Percentiles rank a stretch among this genome's conserved stretches.
phyloP scores from a whole-genome alignment of 2,329 filamentous ascomycete genomes.

The Calcarisporium arbuscula region DNA sequence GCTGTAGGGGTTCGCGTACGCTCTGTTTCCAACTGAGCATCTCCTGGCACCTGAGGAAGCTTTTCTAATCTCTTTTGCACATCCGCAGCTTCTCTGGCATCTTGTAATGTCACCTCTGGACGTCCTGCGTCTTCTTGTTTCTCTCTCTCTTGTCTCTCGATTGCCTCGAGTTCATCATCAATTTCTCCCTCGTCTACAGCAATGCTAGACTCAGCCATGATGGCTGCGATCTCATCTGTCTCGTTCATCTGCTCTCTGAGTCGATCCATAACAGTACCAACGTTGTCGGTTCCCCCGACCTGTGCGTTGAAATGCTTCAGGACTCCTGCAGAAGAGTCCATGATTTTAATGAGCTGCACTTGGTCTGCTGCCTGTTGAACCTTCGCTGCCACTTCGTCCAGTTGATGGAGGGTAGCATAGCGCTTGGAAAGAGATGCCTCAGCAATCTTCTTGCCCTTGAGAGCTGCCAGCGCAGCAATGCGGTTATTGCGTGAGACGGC shows the following conservation, averaged over 20 bases:
- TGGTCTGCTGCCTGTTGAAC: slow-evolving; percentile 84
- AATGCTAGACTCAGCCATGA: slow-evolving; percentile 59
- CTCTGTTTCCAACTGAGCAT: slow-evolving; percentile 26
- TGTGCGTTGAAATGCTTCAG: slow-evolving; percentile 68
- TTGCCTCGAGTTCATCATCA: slow-evolving; percentile 75
- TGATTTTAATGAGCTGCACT: slow-evolving; percentile 73
- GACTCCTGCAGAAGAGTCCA: slow-evolving; percentile 70
- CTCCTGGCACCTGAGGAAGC: slow-evolving; percentile 32
- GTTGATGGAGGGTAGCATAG: slow-evolving; percentile 66
- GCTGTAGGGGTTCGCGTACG: slow-evolving; percentile 25
- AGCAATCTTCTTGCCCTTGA: slow-evolving; percentile 76
- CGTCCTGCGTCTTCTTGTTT: slow-evolving; percentile 45
- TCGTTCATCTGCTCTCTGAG: slow-evolving; percentile 74
- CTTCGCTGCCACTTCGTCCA: slow-evolving; percentile 76
- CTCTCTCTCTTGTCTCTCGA: slow-evolving; percentile 56
- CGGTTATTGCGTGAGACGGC: slow-evolving; percentile 70
- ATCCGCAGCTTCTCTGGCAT: slow-evolving; percentile 38
- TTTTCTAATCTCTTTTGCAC: slow-evolving; percentile 49
- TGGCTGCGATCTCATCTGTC: slow-evolving; percentile 73
- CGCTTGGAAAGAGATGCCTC: slow-evolving; percentile 68
- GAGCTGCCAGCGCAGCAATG: slow-evolving; percentile 66
- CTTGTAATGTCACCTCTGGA: no score
- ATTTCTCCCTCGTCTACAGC: slow-evolving; percentile 74
- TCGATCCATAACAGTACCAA: slow-evolving; percentile 68
- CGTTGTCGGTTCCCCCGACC: slow-evolving; percentile 68